These are phyloP conservation scores for Phytophthora sansomeana DNA, from an alignment of 352 stramenopile species.

Conservation along the genomic window DNA sequence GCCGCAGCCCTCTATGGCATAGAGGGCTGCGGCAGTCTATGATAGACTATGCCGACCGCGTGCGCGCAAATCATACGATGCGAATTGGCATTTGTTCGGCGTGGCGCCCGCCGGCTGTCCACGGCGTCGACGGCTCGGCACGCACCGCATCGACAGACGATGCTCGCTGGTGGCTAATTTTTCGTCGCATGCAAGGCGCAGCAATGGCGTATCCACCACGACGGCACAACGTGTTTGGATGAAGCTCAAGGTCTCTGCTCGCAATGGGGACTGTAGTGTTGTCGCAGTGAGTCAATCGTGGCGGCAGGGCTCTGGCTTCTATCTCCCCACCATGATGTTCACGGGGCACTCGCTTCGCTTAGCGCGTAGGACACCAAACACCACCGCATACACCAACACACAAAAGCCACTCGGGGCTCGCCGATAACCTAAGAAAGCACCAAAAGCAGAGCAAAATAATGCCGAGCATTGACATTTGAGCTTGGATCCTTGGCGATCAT, in stretches of 20 bases:
- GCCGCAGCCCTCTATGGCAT: constrained; percentile 27
- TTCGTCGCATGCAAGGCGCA: constrained; percentile 8
- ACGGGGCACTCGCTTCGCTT: background rate
- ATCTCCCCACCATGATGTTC: background rate
- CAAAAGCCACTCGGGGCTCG: too few relatives aligned
- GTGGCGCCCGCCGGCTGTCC: constrained; percentile 31
- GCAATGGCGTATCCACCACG: constrained; percentile 17
- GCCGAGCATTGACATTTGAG: background rate
- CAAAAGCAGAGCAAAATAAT: too few relatives aligned
- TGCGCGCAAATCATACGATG: constrained; percentile 27
- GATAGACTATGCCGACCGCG: too few relatives aligned
- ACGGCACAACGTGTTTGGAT: constrained; percentile 14
- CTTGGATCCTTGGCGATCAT: constrained; percentile 1
- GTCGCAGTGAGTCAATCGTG: constrained; percentile 8
- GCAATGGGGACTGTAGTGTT: background rate
- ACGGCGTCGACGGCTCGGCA: constrained; percentile 12
- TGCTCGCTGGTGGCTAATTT: constrained; percentile 17
- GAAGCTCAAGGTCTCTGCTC: constrained; percentile 17
- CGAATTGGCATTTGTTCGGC: constrained; percentile 15
- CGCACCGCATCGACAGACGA: constrained; percentile 26
- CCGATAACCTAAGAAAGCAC: too few relatives aligned
- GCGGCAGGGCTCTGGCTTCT: background rate
- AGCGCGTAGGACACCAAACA: background rate
- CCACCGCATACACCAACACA: too few relatives aligned
- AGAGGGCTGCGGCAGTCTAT: too few relatives aligned